Evolutionary conservation across 345 rosid genomes (phyloP).

Genomic region (Sonneratia alba): DNA sequence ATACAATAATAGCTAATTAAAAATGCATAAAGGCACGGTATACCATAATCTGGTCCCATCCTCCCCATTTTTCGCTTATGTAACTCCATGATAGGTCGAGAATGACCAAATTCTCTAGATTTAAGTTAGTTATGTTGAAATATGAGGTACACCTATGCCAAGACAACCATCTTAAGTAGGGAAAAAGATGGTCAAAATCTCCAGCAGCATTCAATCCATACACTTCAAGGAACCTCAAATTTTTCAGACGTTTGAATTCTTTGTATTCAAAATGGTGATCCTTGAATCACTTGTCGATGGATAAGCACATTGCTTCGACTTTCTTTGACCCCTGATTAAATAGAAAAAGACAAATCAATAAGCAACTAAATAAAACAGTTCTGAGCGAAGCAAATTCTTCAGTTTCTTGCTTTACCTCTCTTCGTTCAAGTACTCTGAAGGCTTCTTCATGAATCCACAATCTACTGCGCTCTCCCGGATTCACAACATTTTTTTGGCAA

Average conservation of each 20-base stretch:
- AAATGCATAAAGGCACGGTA: too few relatives aligned
- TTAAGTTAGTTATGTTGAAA: background rate
- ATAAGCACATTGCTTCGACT: background rate
- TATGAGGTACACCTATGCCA: background rate
- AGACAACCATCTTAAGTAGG: background rate
- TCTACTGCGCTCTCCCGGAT: background rate
- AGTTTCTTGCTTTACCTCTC: background rate
- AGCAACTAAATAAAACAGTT: background rate
- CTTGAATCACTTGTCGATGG: background rate
- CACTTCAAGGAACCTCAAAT: conserved; percentile 3
- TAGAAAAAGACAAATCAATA: background rate
- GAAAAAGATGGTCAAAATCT: background rate
- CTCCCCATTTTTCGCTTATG: background rate
- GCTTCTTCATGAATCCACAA: background rate
- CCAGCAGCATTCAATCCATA: background rate
- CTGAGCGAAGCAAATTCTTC: background rate
- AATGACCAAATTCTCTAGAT: background rate
- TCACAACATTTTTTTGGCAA: background rate
- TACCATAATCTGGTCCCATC: conserved; percentile 4
- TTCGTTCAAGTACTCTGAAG: background rate
- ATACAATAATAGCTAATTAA: too few relatives aligned
- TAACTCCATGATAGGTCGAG: conserved; percentile 5
- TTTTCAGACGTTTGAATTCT: background rate
- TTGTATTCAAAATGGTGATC: background rate
- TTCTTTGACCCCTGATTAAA: too few relatives aligned